Evolutionary conservation across 2,329 filamentous ascomycete genomes (phyloP), one percentile per base, ranked within the genome.

Genomic region (Cercospora sesami): DNA sequence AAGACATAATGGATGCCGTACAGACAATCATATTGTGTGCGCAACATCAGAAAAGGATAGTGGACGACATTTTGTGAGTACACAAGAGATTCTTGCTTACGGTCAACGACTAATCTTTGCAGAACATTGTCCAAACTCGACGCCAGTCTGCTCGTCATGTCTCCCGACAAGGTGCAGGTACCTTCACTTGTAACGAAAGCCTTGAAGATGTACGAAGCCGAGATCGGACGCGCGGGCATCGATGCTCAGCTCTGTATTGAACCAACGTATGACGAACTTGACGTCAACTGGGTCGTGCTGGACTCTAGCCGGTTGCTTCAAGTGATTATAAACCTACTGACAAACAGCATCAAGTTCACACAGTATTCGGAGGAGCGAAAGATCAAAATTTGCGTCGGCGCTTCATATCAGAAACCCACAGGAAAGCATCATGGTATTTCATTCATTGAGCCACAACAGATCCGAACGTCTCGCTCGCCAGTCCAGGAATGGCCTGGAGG

Each of bases 261-360:
- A 42, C 68, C 73, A 1, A 81, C 81, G 0, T 77, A 82, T 36
- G 51, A 73, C 3, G 68, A 77, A 5, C 70, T 83, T 6, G 71
- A 71, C 4, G 75, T 82, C 10, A 78, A 81, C 21, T 77, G 79
- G 67, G 74, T 83, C 3, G 75, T 80, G 21, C 71, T 83, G 0
- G 82, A 83, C 66, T 79, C 81, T 0, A 80, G 78, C 36, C 76
- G 81, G 23, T 73, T 83, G 9, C 78, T 82, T 0, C 82, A 83
- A 55, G 80, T 83, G 4, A 75, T 81, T 33, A 79, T 79, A 66
- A 79, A 79, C 57, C 74, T 83, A 1, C 76, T 83, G n/a, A 83
- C 81, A 8, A 83, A 83, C 60, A 79, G 80, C 0, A 81, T 83
- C 75, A 83, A 83, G 64, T 83, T 83, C 69, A 82, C 82, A 0